phyloP scores from a whole-genome alignment of 2,329 filamentous ascomycete species.

The Aspergillus neoniger region DNA sequence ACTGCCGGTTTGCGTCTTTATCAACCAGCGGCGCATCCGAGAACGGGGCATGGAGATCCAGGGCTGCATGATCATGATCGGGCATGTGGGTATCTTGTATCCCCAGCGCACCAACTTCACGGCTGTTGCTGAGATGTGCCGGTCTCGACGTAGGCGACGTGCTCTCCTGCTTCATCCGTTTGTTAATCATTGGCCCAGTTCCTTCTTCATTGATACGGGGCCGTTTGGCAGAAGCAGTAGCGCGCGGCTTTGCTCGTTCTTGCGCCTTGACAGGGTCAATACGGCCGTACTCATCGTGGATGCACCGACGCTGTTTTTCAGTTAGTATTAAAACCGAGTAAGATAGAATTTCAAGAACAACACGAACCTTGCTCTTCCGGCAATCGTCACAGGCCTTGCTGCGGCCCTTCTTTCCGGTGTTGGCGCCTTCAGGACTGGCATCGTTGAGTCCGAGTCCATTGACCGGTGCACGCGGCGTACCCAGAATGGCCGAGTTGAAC shows the following conservation, averaged over 20 bases:
- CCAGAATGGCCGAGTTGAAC: slow-evolving; percentile 29
- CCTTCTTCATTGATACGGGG: slow-evolving; percentile 49
- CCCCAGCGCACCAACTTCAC: slow-evolving; percentile 20
- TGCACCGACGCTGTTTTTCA: slow-evolving; percentile 60
- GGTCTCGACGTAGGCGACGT: slow-evolving; percentile 30
- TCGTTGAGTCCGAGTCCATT: slow-evolving; percentile 32
- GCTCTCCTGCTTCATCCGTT: slow-evolving; percentile 40
- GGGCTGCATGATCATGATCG: slow-evolving; percentile 16
- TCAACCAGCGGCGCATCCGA: slow-evolving; percentile 7
- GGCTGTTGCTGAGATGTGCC: slow-evolving; percentile 21
- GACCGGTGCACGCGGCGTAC: slow-evolving; percentile 28
- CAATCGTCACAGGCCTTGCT: slow-evolving; percentile 68
- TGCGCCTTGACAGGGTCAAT: slow-evolving; percentile 65
- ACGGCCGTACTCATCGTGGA: slow-evolving; percentile 65
- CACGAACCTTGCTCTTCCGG: slow-evolving; percentile 65
- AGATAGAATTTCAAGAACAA: background rate
- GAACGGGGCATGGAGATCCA: slow-evolving; percentile 7
- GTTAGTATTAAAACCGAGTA: slow-evolving; percentile 16
- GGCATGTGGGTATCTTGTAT: slow-evolving; percentile 19
- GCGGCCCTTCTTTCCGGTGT: slow-evolving; percentile 57
- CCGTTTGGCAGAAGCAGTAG: slow-evolving; percentile 58
- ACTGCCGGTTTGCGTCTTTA: slow-evolving; percentile 14
- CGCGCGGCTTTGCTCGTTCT: slow-evolving; percentile 62
- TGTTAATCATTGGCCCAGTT: slow-evolving; percentile 24
- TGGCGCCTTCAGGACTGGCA: slow-evolving; percentile 35